Conservation (phyloP, 1,284 basidiomycete species). For the Ceratobasidium sp. region DNA sequence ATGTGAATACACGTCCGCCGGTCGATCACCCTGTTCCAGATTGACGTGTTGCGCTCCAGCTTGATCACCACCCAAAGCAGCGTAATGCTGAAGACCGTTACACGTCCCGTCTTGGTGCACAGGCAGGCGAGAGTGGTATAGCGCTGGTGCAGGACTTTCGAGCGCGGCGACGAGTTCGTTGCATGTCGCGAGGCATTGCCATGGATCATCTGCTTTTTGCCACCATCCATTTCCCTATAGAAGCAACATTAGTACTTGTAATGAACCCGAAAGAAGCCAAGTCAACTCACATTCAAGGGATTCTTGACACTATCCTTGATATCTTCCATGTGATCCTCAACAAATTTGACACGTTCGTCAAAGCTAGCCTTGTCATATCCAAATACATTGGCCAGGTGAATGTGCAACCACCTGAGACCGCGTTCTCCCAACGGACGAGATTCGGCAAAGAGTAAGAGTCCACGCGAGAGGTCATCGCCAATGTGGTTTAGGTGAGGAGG, state of each 20-base stretch:
- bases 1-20: slow-evolving; percentile 95
- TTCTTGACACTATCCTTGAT: slow-evolving; percentile 85
- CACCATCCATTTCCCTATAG: slow-evolving; percentile 83
- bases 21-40: slow-evolving; percentile 82
- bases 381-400: slow-evolving; percentile 91
- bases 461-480: slow-evolving; percentile 93
- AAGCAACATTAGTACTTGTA: background rate
- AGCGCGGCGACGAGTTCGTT: slow-evolving; percentile 85
- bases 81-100: slow-evolving; percentile 98
- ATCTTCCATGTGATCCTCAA: slow-evolving; percentile 75
- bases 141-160: slow-evolving; percentile 73
- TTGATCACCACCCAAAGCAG: slow-evolving; percentile 93
- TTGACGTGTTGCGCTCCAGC: slow-evolving; percentile 94
- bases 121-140: slow-evolving; percentile 80
- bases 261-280: background rate
- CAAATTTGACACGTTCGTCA: slow-evolving; percentile 85
- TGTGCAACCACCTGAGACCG: slow-evolving; percentile 87
- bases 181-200: slow-evolving; percentile 95
- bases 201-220: slow-evolving; percentile 92
- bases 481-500: slow-evolving; percentile 97
- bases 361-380: slow-evolving; percentile 97
- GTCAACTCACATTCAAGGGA: slow-evolving; percentile 73
- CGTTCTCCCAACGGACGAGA: slow-evolving; percentile 79
- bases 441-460: slow-evolving; percentile 86
- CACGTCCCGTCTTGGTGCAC: slow-evolving; percentile 99